Base-by-base conservation (phyloP, 495 filamentous ascomycete genomes). In the Penicillium lividum region DNA sequence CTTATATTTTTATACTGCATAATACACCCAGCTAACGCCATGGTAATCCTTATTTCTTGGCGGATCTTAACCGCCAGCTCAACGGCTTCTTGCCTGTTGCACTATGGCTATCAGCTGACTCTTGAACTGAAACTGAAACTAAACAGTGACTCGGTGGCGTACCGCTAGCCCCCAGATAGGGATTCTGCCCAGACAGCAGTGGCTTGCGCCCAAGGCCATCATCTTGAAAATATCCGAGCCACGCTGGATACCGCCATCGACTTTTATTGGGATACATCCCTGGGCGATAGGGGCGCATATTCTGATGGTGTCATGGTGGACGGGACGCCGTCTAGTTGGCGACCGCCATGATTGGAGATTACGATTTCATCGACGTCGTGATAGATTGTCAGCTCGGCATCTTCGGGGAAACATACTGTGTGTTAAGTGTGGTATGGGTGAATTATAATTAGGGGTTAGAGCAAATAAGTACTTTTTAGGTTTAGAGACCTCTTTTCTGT, bases 341-440 rank as follows among this genome's bases (percentile, higher is more conserved):
- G 67, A 0, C 87, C 87, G 4, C 87, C 87, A 64, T 90, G 87
- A 56, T 89, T 90, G 16, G 79, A 82, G 7, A 89, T 55, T 3
- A 87, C 75, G 34, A 90, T 85, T 8, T 79, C 85, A 22, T 85
- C 78, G n/a, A 82, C 77, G 0, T 82, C 82, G 36, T 73, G 61
- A 44, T 84, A 70, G 60, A 81, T 68, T 0, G 87, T 86, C 44
- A 73, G 67, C 3, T 47, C 30, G 1, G 56, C 59, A 40, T 62
- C 53, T 45, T 59, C 53, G 48, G 56, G 30, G 49, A 89, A 79
- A 77, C 90, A 89, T 33, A 97, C 89, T 64, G 61, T n/a, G n/a
- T n/a, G n/a, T n/a, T n/a, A n/a, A n/a, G n/a, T n/a, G n/a, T n/a
- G n/a, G n/a, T n/a, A n/a, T n/a, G n/a, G n/a, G n/a, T n/a, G n/a